phyloP scores from a whole-genome alignment of 116 monocot genomes.

The Trichopus zeylanicus region DNA sequence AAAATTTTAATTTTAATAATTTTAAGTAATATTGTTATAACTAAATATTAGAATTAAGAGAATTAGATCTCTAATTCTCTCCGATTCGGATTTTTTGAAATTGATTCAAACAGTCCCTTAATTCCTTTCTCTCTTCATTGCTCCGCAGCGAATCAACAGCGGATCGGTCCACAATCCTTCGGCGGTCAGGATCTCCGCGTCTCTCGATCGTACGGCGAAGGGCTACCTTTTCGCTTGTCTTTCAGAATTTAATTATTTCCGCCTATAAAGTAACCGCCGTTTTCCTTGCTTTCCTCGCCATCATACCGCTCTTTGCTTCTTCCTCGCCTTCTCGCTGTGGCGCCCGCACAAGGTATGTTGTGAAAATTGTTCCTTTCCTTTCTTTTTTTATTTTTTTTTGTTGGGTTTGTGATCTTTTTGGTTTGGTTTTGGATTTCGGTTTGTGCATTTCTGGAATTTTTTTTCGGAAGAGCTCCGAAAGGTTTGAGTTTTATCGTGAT shows the following conservation, averaged over 20 bases:
- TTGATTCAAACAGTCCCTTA: too few relatives aligned
- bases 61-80: too few relatives aligned
- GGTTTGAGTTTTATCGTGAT: too few relatives aligned
- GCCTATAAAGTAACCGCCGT: not conserved
- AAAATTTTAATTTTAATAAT: too few relatives aligned
- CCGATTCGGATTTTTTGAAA: too few relatives aligned
- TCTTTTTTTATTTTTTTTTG: not conserved
- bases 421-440: not conserved
- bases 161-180: too few relatives aligned
- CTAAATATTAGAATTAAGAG: too few relatives aligned
- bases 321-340: not conserved
- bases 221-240: not conserved
- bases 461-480: too few relatives aligned
- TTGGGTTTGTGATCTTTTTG: not conserved
- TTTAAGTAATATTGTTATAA: too few relatives aligned
- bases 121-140: too few relatives aligned
- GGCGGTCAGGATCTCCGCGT: slow-evolving; percentile 1
- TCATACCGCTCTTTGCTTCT: not conserved
- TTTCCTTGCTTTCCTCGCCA: not conserved
- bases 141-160: too few relatives aligned
- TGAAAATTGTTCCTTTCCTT: not conserved
- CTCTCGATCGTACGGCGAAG: not conserved
- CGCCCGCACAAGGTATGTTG: not conserved
- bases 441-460: not conserved
- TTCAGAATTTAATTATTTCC: not conserved